Conservation (phyloP, 2,329 filamentous ascomycete species). For the Tolypocladium ophioglossoides region DNA sequence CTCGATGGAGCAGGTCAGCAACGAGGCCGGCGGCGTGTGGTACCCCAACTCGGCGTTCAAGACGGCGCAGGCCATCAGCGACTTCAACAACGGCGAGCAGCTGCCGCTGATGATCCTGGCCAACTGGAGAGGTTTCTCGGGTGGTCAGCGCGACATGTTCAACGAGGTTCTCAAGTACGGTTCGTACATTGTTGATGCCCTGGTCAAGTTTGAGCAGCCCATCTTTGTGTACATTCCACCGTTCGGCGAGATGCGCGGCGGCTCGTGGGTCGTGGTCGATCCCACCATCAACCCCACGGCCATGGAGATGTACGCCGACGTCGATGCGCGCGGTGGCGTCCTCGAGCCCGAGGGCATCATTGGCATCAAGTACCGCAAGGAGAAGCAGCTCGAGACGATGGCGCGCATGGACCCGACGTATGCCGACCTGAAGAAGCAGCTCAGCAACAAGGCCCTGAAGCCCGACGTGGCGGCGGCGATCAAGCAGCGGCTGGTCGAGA, state of each 20-base stretch:
- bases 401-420: conserved; percentile 82
- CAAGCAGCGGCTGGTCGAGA: conserved; percentile 73
- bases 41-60: conserved; percentile 99
- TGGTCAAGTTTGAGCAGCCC: conserved; percentile 97
- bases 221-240: conserved; percentile 99
- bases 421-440: conserved; percentile 69
- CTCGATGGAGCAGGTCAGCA: conserved; percentile 89
- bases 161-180: conserved; percentile 99
- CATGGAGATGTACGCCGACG: conserved; percentile 99
- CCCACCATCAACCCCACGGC: conserved; percentile 92
- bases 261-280: conserved; percentile 98
- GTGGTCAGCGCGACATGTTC: conserved; percentile 99
- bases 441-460: conserved; percentile 50
- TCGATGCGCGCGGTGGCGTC: conserved; percentile 90
- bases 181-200: conserved; percentile 95
- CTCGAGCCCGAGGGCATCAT: conserved; percentile 97
- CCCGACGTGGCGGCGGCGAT: conserved; percentile 67
- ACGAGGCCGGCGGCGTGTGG: conserved; percentile 97
- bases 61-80: conserved; percentile 95
- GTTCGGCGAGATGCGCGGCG: conserved; percentile 91
- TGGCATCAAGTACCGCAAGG: conserved; percentile 96
- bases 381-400: conserved; percentile 97
- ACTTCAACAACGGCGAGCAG: conserved; percentile 99
- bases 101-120: conserved; percentile 97
- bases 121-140: conserved; percentile 99